phyloP scores from a whole-genome alignment of 2,329 filamentous ascomycete genomes.

The Aspergillus texensis region DNA sequence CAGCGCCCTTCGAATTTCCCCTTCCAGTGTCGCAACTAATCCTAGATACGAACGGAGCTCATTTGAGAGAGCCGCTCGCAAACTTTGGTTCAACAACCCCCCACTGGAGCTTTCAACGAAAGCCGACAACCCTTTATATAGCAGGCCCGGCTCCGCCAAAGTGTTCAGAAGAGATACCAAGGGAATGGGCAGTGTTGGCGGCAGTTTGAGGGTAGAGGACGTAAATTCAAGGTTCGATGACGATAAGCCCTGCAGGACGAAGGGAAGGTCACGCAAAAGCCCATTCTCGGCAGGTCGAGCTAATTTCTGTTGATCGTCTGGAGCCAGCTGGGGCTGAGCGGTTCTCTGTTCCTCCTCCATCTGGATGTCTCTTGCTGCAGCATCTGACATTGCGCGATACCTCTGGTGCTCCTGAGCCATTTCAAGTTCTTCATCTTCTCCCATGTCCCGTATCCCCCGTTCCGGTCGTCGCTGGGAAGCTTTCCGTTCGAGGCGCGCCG shows the following conservation, averaged over 20 bases:
- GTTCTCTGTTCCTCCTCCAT: conserved; percentile 19
- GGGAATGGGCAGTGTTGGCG: conserved; percentile 76
- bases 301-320: conserved; percentile 46
- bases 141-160: conserved; percentile 87
- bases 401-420: conserved; percentile 19
- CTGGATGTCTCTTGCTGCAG: conserved; percentile 20
- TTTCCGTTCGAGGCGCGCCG: conserved; percentile 29
- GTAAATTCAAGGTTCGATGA: conserved; percentile 81
- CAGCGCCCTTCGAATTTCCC: conserved; percentile 83
- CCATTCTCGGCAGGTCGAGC: conserved; percentile 66
- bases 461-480: conserved; percentile 27
- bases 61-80: conserved; percentile 80
- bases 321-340: conserved; percentile 14
- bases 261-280: conserved; percentile 80
- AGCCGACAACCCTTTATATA: conserved; percentile 77
- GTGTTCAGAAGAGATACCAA: conserved; percentile 85
- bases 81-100: conserved; percentile 87
- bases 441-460: conserved; percentile 23
- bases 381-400: conserved; percentile 23
- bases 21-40: conserved; percentile 87
- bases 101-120: conserved; percentile 82
- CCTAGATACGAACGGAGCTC: conserved; percentile 89
- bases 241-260: conserved; percentile 88
- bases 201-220: conserved; percentile 71
- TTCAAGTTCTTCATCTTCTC: conserved; percentile 21